These are phyloP conservation scores for Otatea glauca DNA, from an alignment of 176 grass and related monocot species.

Conservation along the genomic window DNA sequence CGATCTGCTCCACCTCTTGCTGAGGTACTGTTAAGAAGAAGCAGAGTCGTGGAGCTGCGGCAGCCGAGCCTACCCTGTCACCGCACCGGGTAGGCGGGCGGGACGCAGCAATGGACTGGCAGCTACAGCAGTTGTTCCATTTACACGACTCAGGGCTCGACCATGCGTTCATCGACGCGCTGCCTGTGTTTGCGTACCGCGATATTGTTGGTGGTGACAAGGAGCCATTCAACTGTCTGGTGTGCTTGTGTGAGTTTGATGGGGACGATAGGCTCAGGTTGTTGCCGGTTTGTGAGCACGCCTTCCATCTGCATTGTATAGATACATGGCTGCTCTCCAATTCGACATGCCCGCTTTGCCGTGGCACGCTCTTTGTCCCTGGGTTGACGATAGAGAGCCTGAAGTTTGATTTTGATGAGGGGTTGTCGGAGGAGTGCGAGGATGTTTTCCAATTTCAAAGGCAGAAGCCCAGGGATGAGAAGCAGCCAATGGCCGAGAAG, in stretches of 20 bases:
- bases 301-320: constrained; percentile 84
- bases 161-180: constrained; percentile 81
- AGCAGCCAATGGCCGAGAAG: constrained; percentile 57
- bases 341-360: constrained; percentile 88
- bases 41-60: constrained; percentile 14
- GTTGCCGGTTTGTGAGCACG: constrained; percentile 76
- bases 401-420: constrained; percentile 63
- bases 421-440: constrained; percentile 36
- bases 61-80: neutral
- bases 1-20: constrained; percentile 77
- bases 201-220: constrained; percentile 71
- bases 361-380: constrained; percentile 62
- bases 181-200: constrained; percentile 82
- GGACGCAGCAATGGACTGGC: constrained; percentile 69
- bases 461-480: constrained; percentile 19
- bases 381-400: constrained; percentile 48
- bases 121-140: constrained; percentile 92
- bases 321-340: constrained; percentile 96
- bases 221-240: constrained; percentile 88
- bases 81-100: neutral
- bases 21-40: constrained; percentile 81
- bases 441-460: constrained; percentile 32
- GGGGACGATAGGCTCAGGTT: constrained; percentile 69
- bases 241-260: constrained; percentile 85
- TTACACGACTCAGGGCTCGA: constrained; percentile 86